These are phyloP conservation scores for Stagonosporopsis cucurbitacearum DNA, from an alignment of 2,329 filamentous ascomycete species.

Conservation along the genomic window DNA sequence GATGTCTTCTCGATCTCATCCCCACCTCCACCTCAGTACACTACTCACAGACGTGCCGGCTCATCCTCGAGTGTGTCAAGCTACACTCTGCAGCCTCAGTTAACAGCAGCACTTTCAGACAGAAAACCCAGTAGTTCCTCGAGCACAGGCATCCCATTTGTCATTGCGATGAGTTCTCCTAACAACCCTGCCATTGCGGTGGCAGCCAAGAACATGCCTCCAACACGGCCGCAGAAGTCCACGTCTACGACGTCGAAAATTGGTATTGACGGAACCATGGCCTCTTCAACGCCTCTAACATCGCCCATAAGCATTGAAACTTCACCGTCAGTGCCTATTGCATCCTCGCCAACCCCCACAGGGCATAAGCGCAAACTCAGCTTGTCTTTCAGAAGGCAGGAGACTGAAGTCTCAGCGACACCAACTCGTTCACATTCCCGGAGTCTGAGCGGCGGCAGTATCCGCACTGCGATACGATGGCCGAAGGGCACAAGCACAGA, in stretches of 20 bases:
- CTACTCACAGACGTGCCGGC: conserved; percentile 21
- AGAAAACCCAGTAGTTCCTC: conserved; percentile 30
- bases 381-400: conserved; percentile 13
- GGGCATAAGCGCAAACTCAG: conserved; percentile 14
- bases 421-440: conserved; percentile 30
- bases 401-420: conserved; percentile 14
- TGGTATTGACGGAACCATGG: conserved; percentile 43
- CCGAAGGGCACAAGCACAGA: conserved; percentile 23
- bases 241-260: conserved; percentile 23
- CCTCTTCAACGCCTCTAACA: conserved; percentile 31
- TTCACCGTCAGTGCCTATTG: not conserved
- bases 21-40: not conserved
- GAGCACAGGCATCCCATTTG: conserved; percentile 33
- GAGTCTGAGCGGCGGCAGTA: conserved; percentile 34
- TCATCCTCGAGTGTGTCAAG: conserved; percentile 20
- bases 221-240: conserved; percentile 25
- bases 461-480: conserved; percentile 31
- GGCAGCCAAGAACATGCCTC: conserved; percentile 24
- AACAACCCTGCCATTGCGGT: conserved; percentile 38
- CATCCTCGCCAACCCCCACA: not conserved
- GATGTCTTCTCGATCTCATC: not conserved
- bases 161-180: conserved; percentile 40
- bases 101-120: conserved; percentile 16
- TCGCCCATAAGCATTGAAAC: conserved; percentile 20
- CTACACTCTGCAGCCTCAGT: conserved; percentile 4